Base-by-base conservation (phyloP, 2,329 filamentous ascomycete species). In the Fusarium verrucosum region DNA sequence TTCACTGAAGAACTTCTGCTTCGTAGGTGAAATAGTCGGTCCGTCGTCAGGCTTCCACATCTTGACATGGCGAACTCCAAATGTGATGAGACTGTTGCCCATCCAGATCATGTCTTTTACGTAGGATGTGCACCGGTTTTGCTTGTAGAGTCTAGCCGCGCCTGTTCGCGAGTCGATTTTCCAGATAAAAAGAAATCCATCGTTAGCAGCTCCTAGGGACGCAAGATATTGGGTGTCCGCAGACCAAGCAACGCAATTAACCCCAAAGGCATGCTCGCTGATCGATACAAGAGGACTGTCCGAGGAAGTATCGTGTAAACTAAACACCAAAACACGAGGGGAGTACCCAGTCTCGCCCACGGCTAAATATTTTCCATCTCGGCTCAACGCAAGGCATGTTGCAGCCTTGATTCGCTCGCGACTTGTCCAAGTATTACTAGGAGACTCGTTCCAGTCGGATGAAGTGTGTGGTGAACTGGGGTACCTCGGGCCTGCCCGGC, bases 321-420 rank as follows among this genome's bases (percentile, higher is more conserved):
- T 92, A 78, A 97, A 99, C 51, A 99, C 89, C 55, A 98, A 82
- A 20, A 99, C 92, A 50, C 95, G 86, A 7, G 95, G 95, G 50
- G 90, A 91, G 77, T 98, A 97, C 20, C 95, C 95, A 5, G 94
- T 96, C 85, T 99, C 95, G 71, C 95, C 95, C 4, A 98, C 91
- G 10, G 94, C 95, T 49, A 99, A 82, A 74, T 91, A 96, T 70
- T 87, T 90, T 28, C 92, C 94, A 77, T 97, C 93, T 1, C 89
- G 87, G 73, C 93, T 97, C 66, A 99, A 84, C 20, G 92, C 90
- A 23, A 99, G 85, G 72, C 94, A 96, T 7, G 94, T 97, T 3
- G 94, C 92, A 17, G 95, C 92, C 79, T 98, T 98, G 74, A 98
- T 94, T 67, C 93, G 88, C 76, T 98, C 95, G 66, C 92, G 88